Evolutionary conservation across 1,139 yeast genomes (phyloP), one percentile per base, ranked within the genome.

Genomic region (Debaryomyces sp.): DNA sequence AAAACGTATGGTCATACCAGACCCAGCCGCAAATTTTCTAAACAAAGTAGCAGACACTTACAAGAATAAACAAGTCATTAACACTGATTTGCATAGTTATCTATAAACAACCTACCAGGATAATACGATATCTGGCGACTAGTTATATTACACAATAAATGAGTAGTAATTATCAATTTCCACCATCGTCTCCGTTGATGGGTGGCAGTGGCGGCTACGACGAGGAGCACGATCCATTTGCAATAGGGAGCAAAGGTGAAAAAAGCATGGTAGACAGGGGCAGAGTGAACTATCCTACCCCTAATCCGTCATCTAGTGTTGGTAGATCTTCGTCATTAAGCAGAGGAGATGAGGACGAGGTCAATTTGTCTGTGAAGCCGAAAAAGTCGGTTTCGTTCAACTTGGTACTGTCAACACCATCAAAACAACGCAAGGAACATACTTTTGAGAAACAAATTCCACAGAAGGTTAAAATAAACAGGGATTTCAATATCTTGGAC

Each of bases 171-270:
- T 62, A 64, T 43, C 83, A 77, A 60, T 83, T 82, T 62, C 87
- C 87, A 10, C 89, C 89, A 18, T 82, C 88, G 24, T 84, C 88
- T 26, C 88, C 89, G 2, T 73, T 81, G 50, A 62, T 75, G 47
- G 69, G 69, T 48, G 61, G 55, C 37, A 62, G 54, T 24, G 70
- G 69, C 48, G 61, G 55, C 37, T 63, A 55, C 24, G 63, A 60
- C 40, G 58, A 57, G 36, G 50, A 45, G 15, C 57, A 57, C 34
- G 70, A 67, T 29, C 67, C 70, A 6, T 61, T 64, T 46, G 51
- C 58, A 5, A 43, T 50, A 21, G 56, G 54, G 41, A 45, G n/a
- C 39, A 47, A 37, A 38, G 30, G 42, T 7, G 43, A 15, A 36
- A 45, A 41, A 34, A 38, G 12, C 36, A 46, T 2, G 46, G 47